Base-by-base conservation (phyloP, 306 rosid genomes). In the Luffa acutangula region DNA sequence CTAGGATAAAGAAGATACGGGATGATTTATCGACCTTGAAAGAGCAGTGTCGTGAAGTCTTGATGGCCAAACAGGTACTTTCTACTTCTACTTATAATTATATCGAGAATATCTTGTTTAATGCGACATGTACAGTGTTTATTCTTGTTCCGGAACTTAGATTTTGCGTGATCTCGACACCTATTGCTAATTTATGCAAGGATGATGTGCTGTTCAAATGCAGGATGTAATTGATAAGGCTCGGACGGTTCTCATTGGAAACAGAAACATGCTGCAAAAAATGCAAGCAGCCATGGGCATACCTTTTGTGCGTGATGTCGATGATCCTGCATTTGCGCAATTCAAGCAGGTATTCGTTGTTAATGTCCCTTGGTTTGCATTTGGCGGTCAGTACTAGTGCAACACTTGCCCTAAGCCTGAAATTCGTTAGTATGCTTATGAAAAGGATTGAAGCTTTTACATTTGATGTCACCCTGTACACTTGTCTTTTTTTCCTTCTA, bases 171-270 rank as follows among this genome's bases (percentile, higher is more conserved):
- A 13, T 48, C n/a, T 3, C 57, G 4, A 46, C 48, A 46, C 39
- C n/a, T 25, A 45, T 7, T 43, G 39, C 76, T 43, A n/a, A 70
- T n/a, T 71, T 46, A 5, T 45, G 42, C 41, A 25, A 72, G 21
- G 41, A 46, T 48, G 21, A 46, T 31, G 21, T 48, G 20, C 42
- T 51, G 58, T 72, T 78, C 36, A 36, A 76, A 72, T 85, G 81
- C 84, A 94, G 98, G 97, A 92, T 85, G 87, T 92, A 88, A 89
- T 94, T 69, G 98, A 94, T 82, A 83, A 89, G 83, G 95, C 98
- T 64, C 90, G 89, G 89, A 80, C 88, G 41, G 82, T 85, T 82
- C 88, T 94, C 48, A 87, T 94, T 64, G 96, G 90, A 80, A 94
- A 91, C 79, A 86, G 92, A 87, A 88, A 82, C 83, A 83, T 80